Percentiles rank a stretch among this genome's conserved stretches.
These are phyloP conservation scores for Articulospora tetracladia DNA, from an alignment of 495 filamentous ascomycete genomes.

Conservation along the genomic window DNA sequence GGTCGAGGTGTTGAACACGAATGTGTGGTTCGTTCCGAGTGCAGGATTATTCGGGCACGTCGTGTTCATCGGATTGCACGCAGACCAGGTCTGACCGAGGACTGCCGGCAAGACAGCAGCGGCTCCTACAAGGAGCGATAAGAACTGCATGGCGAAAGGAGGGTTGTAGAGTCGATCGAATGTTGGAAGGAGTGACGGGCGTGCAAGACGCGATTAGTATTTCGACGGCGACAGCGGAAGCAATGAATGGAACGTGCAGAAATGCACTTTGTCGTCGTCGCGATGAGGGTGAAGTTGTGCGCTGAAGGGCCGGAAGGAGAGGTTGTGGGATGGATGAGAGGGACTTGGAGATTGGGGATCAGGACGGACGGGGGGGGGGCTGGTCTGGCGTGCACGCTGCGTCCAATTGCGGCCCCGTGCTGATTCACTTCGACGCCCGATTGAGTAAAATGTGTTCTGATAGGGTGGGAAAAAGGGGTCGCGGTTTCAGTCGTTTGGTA, in stretches of 20 bases:
- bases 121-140: constrained; percentile 19
- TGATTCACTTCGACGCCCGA: too few relatives aligned
- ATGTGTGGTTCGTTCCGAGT: constrained; percentile 33
- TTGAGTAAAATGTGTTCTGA: too few relatives aligned
- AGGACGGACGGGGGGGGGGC: too few relatives aligned
- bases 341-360: neutral
- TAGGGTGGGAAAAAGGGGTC: too few relatives aligned
- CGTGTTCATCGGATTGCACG: constrained; percentile 62
- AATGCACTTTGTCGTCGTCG: constrained; percentile 14
- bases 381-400: too few relatives aligned
- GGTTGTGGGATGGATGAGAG: neutral
- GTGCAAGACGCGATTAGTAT: constrained; percentile 1
- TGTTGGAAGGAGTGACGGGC: constrained; percentile 15
- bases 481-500: too few relatives aligned
- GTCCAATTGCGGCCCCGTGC: too few relatives aligned
- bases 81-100: constrained; percentile 58
- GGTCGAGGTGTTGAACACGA: constrained; percentile 63
- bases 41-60: constrained; percentile 43
- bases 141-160: constrained; percentile 19
- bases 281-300: neutral
- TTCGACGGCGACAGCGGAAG: neutral
- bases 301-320: neutral
- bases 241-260: constrained; percentile 25
- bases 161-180: neutral
- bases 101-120: constrained; percentile 32